These are phyloP conservation scores for Fistulinella prunicolor DNA, from an alignment of 768 basidiomycete genomes.

Conservation along the genomic window DNA sequence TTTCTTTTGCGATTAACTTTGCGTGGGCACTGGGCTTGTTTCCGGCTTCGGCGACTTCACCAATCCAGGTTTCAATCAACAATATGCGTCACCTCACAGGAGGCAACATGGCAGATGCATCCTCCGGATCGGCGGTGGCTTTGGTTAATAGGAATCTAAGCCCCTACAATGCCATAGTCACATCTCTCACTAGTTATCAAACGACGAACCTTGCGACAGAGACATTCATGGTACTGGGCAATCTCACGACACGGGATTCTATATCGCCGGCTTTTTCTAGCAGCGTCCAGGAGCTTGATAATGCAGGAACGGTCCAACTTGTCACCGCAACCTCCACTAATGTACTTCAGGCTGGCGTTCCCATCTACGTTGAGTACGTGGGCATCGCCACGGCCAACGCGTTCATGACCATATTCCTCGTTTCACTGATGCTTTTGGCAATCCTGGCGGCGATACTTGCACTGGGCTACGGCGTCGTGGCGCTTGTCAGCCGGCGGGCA, in stretches of 20 bases:
- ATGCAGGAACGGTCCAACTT: conserved; percentile 48
- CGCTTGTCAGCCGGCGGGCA: conserved; percentile 24
- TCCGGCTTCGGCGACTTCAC: conserved; percentile 46
- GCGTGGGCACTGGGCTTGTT: conserved; percentile 85
- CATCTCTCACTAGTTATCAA: neutral
- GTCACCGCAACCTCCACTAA: conserved; percentile 63
- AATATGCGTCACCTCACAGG: conserved; percentile 82
- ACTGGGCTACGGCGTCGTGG: conserved; percentile 47
- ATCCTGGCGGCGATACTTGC: conserved; percentile 52
- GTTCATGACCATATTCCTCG: conserved; percentile 86
- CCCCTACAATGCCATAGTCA: conserved; percentile 57
- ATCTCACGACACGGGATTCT: conserved; percentile 6
- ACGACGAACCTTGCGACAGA: conserved; percentile 2
- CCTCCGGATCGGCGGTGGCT: conserved; percentile 59
- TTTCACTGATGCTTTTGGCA: conserved; percentile 63
- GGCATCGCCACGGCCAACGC: conserved; percentile 84
- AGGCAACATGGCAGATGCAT: conserved; percentile 62
- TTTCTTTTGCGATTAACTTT: conserved; percentile 81
- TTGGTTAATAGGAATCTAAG: conserved; percentile 80
- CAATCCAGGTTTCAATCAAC: conserved; percentile 76
- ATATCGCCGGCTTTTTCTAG: conserved; percentile 7
- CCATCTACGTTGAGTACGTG: conserved; percentile 74
- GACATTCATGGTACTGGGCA: conserved; percentile 11
- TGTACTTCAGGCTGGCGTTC: conserved; percentile 74
- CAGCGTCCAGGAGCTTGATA: conserved; percentile 26